Percentiles rank a stretch among this genome's conserved stretches.
phyloP scores from a whole-genome alignment of 805 yeast species.

The Candida pseudoglaebosa region DNA sequence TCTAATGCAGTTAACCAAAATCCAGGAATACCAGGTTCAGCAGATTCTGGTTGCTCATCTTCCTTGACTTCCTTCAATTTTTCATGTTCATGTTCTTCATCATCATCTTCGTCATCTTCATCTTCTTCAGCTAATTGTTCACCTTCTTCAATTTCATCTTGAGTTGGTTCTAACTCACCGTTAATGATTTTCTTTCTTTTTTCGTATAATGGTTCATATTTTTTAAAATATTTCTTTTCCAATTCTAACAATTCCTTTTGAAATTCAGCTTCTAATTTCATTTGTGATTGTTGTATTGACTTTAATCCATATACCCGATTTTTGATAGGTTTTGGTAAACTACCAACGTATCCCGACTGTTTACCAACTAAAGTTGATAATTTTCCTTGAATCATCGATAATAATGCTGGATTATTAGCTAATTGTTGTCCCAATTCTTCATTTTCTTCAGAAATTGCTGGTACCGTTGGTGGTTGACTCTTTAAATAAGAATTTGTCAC shows the following conservation, averaged over 20 bases:
- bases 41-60: constrained; percentile 35
- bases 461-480: constrained; percentile 51
- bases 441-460: constrained; percentile 61
- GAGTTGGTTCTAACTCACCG: constrained; percentile 75
- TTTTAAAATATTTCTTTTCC: constrained; percentile 71
- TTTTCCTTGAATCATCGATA: constrained; percentile 87
- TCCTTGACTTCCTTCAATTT: constrained; percentile 40
- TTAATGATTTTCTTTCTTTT: constrained; percentile 66
- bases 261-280: constrained; percentile 83
- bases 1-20: constrained; percentile 97
- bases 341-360: constrained; percentile 79
- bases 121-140: constrained; percentile 61
- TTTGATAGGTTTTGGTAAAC: constrained; percentile 68
- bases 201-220: constrained; percentile 72
- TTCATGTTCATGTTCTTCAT: constrained; percentile 25
- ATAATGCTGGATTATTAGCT: constrained; percentile 74
- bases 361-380: constrained; percentile 80
- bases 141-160: constrained; percentile 76
- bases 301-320: constrained; percentile 79
- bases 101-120: constrained; percentile 34
- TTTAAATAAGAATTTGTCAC: constrained; percentile 71
- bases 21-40: constrained; percentile 75
- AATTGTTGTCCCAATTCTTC: constrained; percentile 52
- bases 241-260: constrained; percentile 83
- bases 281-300: constrained; percentile 72